phyloP scores from a whole-genome alignment of 2,329 filamentous ascomycete species.

The Sclerotinia borealis region DNA sequence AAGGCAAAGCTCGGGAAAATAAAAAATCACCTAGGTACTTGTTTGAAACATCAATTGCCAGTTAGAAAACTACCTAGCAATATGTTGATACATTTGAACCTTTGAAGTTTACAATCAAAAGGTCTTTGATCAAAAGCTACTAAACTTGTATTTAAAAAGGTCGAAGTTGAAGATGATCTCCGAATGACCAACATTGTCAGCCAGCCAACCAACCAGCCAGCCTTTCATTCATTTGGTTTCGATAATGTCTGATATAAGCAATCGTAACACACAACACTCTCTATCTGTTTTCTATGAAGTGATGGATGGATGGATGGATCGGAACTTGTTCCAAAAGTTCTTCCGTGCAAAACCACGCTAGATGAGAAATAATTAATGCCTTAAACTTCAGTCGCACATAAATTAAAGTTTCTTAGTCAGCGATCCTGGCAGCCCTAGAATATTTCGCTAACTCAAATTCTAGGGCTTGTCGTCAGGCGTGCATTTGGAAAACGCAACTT shows the following conservation, averaged over 20 bases:
- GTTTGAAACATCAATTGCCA: background rate
- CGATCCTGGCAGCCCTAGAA: constrained; percentile 2
- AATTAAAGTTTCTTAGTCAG: constrained; percentile 1
- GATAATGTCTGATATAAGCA: background rate
- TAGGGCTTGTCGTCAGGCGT: background rate
- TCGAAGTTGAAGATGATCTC: background rate
- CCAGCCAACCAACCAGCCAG: background rate
- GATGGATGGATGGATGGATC: background rate
- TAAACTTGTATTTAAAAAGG: background rate
- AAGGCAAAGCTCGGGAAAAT: background rate
- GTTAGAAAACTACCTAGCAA: background rate
- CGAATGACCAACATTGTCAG: too few relatives aligned
- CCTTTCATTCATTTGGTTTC: background rate
- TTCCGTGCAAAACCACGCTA: background rate
- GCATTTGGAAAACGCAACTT: background rate
- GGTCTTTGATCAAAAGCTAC: too few relatives aligned
- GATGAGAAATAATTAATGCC: background rate
- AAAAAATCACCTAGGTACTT: background rate
- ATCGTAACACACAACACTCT: too few relatives aligned
- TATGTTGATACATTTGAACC: background rate
- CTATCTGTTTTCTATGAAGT: background rate
- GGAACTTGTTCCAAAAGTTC: background rate
- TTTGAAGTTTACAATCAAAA: background rate
- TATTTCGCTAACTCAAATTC: constrained; percentile 10
- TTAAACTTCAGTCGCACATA: background rate